A percentile compares a stretch with the other conserved stretches of the same genome.
Conservation (phyloP, 2,329 filamentous ascomycete species). For the Pseudogymnoascus sp. region DNA sequence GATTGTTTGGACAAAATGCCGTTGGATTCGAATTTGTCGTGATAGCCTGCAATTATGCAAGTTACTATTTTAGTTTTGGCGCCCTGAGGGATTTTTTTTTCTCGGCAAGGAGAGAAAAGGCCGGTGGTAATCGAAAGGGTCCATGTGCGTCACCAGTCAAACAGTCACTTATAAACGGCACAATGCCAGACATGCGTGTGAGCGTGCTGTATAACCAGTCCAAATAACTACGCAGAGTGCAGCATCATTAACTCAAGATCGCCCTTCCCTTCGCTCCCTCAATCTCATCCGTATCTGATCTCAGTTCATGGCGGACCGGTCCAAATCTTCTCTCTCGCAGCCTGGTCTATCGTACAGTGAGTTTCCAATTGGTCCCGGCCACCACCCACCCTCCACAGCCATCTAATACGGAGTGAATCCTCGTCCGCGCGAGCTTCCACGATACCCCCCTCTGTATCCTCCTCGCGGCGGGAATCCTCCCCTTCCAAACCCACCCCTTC, state of each 20-base stretch:
- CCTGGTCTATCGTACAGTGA: conserved; percentile 11
- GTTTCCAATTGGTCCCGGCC: not conserved
- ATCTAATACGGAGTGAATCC: conserved; percentile 57
- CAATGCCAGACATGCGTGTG: not conserved
- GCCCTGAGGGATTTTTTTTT: not conserved
- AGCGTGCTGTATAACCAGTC: not conserved
- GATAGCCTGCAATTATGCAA: not conserved
- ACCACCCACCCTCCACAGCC: not conserved
- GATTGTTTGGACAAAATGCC: not conserved
- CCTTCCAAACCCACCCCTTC: conserved; percentile 45
- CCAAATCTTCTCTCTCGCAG: not conserved
- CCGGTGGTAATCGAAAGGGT: not conserved
- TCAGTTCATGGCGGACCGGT: not conserved
- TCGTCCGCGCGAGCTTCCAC: conserved; percentile 49
- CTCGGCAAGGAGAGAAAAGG: not conserved
- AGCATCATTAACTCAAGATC: not conserved
- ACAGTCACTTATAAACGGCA: not conserved
- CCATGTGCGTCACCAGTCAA: conserved; percentile 1
- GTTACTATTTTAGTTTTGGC: not conserved
- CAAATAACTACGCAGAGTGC: conserved; percentile 1
- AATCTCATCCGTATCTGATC: not conserved
- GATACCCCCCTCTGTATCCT: conserved; percentile 52
- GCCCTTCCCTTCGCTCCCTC: not conserved
- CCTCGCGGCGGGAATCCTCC: conserved; percentile 41
- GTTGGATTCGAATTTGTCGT: not conserved